These are phyloP conservation scores for Fistulifera solaris DNA, from an alignment of 108 stramenopile genomes.

Conservation along the genomic window DNA sequence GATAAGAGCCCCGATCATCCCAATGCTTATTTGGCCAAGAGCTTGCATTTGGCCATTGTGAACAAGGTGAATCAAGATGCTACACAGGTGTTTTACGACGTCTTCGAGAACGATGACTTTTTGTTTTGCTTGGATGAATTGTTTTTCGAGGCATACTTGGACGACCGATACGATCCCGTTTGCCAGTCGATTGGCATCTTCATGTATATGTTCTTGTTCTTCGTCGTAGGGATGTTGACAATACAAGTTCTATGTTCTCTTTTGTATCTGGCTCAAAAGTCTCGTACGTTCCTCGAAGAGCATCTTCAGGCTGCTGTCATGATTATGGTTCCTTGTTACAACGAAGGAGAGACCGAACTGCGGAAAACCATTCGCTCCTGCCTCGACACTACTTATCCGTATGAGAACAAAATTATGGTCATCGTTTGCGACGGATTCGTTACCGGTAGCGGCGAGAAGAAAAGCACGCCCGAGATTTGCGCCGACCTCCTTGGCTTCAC, in stretches of 20 bases:
- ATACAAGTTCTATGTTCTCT: background rate
- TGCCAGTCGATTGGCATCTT: conserved; percentile 2
- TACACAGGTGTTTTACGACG: background rate
- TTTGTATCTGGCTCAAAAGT: background rate
- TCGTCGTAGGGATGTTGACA: background rate
- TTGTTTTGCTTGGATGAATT: conserved; percentile 7
- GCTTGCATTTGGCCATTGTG: conserved; percentile 30
- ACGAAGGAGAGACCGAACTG: conserved; percentile 41
- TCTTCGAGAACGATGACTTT: conserved; percentile 1
- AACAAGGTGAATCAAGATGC: conserved; percentile 24
- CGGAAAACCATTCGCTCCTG: conserved; percentile 45
- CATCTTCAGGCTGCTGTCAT: conserved; percentile 39
- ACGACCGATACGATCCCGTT: background rate
- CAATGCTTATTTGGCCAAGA: conserved; percentile 30
- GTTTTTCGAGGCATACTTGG: conserved; percentile 1
- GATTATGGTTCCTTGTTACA: conserved; percentile 52
- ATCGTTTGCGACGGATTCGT: conserved; percentile 10
- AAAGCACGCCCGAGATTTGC: conserved; percentile 34
- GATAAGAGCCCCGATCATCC: background rate
- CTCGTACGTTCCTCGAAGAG: conserved; percentile 15
- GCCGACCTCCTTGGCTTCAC: conserved; percentile 43
- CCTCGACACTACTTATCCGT: conserved; percentile 34
- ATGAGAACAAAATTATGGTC: conserved; percentile 43
- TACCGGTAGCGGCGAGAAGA: conserved; percentile 37
- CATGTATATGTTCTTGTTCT: conserved; percentile 2